phyloP scores from a whole-genome alignment of 2,329 filamentous ascomycete species.

The Botrytis sinoallii region DNA sequence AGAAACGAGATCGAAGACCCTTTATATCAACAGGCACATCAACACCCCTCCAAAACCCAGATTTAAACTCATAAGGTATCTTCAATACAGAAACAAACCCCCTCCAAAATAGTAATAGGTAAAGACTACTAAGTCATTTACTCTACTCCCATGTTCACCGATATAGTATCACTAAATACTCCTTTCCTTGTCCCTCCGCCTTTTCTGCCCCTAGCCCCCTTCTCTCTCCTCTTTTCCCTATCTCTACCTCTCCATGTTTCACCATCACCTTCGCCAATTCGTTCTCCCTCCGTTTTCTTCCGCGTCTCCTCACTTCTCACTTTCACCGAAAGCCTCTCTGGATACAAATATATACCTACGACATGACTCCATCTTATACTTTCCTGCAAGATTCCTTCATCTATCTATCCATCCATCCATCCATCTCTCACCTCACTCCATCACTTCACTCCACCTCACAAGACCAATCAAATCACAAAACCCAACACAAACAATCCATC shows the following conservation, averaged over 20 bases:
- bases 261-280: accelerated
- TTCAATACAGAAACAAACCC: background rate
- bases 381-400: background rate
- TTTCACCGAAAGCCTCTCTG: background rate
- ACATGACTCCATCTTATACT: background rate
- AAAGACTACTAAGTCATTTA: background rate
- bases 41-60: accelerated
- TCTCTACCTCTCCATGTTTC: background rate
- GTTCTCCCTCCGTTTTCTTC: too few species aligned
- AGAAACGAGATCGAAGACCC: background rate
- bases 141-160: background rate
- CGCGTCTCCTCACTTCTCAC: background rate
- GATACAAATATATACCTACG: background rate
- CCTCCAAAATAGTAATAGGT: background rate
- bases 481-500: background rate
- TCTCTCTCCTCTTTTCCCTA: too few species aligned
- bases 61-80: background rate
- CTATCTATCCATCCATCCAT: background rate
- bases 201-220: background rate
- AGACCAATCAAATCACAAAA: background rate
- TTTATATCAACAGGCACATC: background rate
- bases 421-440: background rate
- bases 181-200: background rate
- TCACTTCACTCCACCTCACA: background rate
- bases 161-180: background rate